A percentile compares a stretch with the other conserved stretches of the same genome.
These are phyloP conservation scores for Annulohypoxylon stygium DNA, from an alignment of 495 filamentous ascomycete species.

Conservation along the genomic window DNA sequence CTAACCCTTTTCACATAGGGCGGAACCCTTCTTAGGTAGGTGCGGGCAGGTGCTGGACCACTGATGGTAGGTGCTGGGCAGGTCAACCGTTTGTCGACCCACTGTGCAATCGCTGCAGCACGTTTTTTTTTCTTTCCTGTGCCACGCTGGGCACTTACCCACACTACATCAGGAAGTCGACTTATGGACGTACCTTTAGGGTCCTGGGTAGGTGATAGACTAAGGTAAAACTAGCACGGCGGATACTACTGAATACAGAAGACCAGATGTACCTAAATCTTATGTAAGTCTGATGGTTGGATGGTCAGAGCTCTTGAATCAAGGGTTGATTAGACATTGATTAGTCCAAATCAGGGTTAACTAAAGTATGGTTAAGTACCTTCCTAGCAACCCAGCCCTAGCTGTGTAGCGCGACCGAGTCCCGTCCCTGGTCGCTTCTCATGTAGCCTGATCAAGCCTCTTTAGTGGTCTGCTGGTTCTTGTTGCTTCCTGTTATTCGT, in stretches of 20 bases:
- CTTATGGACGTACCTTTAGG: neutral
- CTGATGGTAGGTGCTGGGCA: neutral
- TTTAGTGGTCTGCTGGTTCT: neutral
- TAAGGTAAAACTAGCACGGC: neutral
- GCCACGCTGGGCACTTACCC: constrained; percentile 1
- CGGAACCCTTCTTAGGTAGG: constrained; percentile 11
- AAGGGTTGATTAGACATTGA: neutral
- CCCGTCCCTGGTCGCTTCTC: constrained; percentile 27
- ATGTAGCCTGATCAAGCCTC: constrained; percentile 15
- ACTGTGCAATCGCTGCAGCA: constrained; percentile 13
- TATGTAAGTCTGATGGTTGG: constrained; percentile 38
- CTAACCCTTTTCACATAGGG: constrained; percentile 24
- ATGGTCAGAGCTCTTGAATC: constrained; percentile 12
- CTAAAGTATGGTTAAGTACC: constrained; percentile 21
- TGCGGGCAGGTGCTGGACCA: too few relatives aligned
- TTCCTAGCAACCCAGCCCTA: constrained; percentile 30
- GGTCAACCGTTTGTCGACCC: constrained; percentile 8
- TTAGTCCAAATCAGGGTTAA: neutral
- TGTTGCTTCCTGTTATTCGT: neutral
- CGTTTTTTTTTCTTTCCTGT: constrained; percentile 11
- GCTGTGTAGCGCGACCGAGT: constrained; percentile 39
- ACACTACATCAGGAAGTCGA: neutral
- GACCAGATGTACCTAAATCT: constrained; percentile 9
- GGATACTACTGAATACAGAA: neutral
- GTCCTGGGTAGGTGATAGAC: neutral